Base-by-base conservation (phyloP, 768 basidiomycete genomes). In the Termitomyces titanicus region DNA sequence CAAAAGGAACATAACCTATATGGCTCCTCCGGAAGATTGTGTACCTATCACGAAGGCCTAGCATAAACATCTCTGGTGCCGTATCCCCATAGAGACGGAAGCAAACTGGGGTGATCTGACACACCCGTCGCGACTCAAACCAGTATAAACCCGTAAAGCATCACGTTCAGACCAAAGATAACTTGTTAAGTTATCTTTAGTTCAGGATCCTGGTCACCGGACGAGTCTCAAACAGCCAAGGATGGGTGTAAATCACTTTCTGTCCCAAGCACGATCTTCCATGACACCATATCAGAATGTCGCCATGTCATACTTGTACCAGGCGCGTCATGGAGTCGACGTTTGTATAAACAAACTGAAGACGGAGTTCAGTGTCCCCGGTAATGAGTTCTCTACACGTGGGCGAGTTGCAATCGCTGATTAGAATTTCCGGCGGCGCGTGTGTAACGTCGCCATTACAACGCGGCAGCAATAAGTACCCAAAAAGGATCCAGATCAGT, bases 31-130 rank as follows among this genome's bases (percentile, higher is more conserved):
- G 58, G 61, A 55, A 55, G 25, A 53, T 53, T 47, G 53, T 57
- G 61, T 62, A 51, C 61, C 61, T 62, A 57, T 62, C 61, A 57
- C 54, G 61, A 62, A 62, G 55, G 20, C 22, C 42, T 40, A 53
- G 49, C 53, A 51, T 54, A 42, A 53, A 39, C 52, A 56, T 57
- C 59, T 57, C 13, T 43, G 47, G 53, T 60, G 44, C 47, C 47
- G 27, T 57, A 62, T 59, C 61, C 58, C 61, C 61, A 55, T 62
- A 45, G 20, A 54, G 61, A 58, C 39, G 55, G 54, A 61, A 58
- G 57, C 35, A 44, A 31, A 45, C 20, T 45, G 31, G n/a, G 18
- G 25, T 45, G 47, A 53, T 59, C 51, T 55, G 57, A 57, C 45
- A 56, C 44, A 51, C 22, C 54, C 49, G 49, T 56, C 48, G 27